These are phyloP conservation scores for Cladosporium sp. DNA, from an alignment of 2,329 filamentous ascomycete species.

Conservation along the genomic window DNA sequence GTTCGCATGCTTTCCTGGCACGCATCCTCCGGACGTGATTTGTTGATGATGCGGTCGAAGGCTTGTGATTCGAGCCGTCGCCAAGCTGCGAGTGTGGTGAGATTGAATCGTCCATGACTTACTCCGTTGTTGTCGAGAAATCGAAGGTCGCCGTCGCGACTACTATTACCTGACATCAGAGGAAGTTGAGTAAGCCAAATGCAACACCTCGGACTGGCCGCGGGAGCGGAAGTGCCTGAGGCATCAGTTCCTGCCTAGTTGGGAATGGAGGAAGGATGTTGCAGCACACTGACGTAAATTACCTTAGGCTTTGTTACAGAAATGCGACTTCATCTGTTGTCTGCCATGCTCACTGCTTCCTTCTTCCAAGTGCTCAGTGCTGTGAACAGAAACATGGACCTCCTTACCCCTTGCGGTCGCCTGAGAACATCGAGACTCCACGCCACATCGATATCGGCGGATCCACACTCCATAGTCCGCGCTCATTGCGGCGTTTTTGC, in stretches of 20 bases:
- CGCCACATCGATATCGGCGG: slow-evolving; percentile 3
- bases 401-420: background rate
- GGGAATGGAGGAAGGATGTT: background rate
- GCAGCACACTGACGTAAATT: background rate
- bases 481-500: slow-evolving; percentile 14
- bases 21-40: slow-evolving; percentile 17
- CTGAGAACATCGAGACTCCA: background rate
- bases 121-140: background rate
- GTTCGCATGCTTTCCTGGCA: slow-evolving; percentile 31
- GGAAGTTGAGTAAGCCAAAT: slow-evolving; percentile 6
- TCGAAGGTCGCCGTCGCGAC: background rate
- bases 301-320: background rate
- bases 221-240: background rate
- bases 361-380: background rate
- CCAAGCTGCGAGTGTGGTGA: slow-evolving; percentile 10
- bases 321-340: background rate
- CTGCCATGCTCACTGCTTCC: background rate
- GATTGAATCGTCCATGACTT: slow-evolving; percentile 8
- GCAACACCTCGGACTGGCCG: slow-evolving; percentile 9
- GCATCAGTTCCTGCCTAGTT: background rate
- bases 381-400: background rate
- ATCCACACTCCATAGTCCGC: slow-evolving; percentile 14
- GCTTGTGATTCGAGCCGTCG: slow-evolving; percentile 4
- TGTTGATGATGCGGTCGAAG: slow-evolving; percentile 10
- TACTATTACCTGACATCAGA: background rate